A percentile compares a stretch with the other conserved stretches of the same genome.
These are phyloP conservation scores for Helenozyma rhizophorensis DNA, from an alignment of 805 yeast genomes.

Conservation along the genomic window DNA sequence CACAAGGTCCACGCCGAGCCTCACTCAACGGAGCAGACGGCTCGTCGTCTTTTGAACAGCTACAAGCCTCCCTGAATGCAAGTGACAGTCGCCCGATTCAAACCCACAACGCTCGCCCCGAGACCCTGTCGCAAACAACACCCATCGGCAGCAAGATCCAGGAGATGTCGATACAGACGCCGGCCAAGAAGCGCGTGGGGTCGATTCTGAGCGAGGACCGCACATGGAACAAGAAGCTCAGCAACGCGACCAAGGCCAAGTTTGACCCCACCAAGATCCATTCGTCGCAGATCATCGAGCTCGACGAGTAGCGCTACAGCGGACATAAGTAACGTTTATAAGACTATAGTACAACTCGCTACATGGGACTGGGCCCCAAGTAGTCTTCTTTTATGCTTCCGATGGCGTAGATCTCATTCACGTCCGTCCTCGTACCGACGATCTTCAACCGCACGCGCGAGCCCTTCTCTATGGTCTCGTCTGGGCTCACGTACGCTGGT, in stretches of 20 bases:
- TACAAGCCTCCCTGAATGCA: no score
- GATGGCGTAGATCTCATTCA: slow-evolving; percentile 93
- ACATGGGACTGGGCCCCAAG: slow-evolving; percentile 70
- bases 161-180: slow-evolving; percentile 10
- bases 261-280: slow-evolving; percentile 10
- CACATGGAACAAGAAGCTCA: slow-evolving; percentile 11
- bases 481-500: slow-evolving; percentile 95
- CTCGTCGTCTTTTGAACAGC: no score
- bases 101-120: no score
- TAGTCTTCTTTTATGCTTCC: slow-evolving; percentile 98
- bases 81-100: no score
- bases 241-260: slow-evolving; percentile 7
- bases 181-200: slow-evolving; percentile 10
- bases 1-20: no score
- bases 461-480: slow-evolving; percentile 92
- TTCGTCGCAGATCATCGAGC: slow-evolving; percentile 12
- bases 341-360: background rate
- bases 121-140: slow-evolving; percentile 1
- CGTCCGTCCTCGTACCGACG: slow-evolving; percentile 96
- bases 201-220: slow-evolving; percentile 4
- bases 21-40: no score
- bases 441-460: slow-evolving; percentile 90
- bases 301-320: slow-evolving; percentile 14
- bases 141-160: slow-evolving; percentile 5
- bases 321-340: background rate